Evolutionary conservation across 2,329 filamentous ascomycete species (phyloP).

Genomic region (Fusarium longipes): DNA sequence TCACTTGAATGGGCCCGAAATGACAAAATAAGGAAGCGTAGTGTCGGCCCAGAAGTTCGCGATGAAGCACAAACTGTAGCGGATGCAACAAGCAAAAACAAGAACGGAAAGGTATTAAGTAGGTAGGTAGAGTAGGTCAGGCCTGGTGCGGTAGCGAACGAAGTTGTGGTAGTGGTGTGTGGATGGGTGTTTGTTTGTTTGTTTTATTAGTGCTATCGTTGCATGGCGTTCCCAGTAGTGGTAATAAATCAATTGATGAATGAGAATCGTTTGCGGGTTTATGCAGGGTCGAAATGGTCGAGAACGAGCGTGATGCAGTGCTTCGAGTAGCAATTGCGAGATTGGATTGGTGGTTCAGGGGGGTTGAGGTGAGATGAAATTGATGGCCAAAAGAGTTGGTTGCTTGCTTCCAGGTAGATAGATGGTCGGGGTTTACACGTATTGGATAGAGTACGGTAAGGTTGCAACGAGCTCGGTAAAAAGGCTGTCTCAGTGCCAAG

Average conservation of each 20-base stretch:
- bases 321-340: constrained; percentile 23
- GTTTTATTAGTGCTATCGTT: constrained; percentile 20
- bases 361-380: constrained; percentile 29
- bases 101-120: neutral
- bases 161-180: neutral
- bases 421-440: neutral
- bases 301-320: constrained; percentile 24
- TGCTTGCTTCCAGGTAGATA: constrained; percentile 14
- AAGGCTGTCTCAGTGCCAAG: neutral
- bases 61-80: constrained; percentile 19
- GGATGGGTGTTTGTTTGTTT: neutral
- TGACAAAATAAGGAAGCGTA: constrained; percentile 14
- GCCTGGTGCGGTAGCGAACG: too few relatives aligned
- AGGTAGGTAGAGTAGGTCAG: neutral
- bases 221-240: constrained; percentile 19
- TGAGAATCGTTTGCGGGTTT: constrained; percentile 16
- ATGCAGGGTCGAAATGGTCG: constrained; percentile 13
- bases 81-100: neutral
- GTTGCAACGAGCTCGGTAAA: neutral
- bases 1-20: constrained; percentile 42
- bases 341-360: constrained; percentile 33
- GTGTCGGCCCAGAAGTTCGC: constrained; percentile 23
- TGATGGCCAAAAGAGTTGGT: constrained; percentile 11
- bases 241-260: constrained; percentile 17
- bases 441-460: neutral